phyloP scores from a whole-genome alignment of 1,284 basidiomycete genomes.

The Xerocomus amazonicus region DNA sequence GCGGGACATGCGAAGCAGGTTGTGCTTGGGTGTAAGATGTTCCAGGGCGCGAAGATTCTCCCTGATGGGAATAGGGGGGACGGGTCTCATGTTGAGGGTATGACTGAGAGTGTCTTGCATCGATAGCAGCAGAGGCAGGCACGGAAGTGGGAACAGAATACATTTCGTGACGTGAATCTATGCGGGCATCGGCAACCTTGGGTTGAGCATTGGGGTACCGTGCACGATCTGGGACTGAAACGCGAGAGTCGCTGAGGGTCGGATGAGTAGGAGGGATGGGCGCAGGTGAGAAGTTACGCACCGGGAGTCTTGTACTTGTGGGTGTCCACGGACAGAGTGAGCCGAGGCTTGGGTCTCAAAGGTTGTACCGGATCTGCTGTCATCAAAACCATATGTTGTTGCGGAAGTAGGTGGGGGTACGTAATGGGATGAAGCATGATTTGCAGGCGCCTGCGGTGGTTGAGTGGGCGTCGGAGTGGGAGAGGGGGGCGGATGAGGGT shows the following conservation, averaged over 20 bases:
- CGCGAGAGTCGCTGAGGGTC: constrained; percentile 23
- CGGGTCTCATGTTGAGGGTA: constrained; percentile 26
- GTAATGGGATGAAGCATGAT: constrained; percentile 22
- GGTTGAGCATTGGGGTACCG: constrained; percentile 22
- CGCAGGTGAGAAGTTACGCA: constrained; percentile 13
- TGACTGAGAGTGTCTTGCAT: constrained; percentile 24
- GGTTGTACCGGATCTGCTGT: constrained; percentile 17
- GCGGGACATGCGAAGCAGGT: constrained; percentile 9
- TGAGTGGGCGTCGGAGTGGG: constrained; percentile 31
- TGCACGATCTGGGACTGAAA: constrained; percentile 22
- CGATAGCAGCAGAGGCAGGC: constrained; percentile 15
- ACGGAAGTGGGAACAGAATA: constrained; percentile 20
- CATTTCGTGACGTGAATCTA: constrained; percentile 30
- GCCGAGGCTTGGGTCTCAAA: constrained; percentile 18
- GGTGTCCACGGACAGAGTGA: constrained; percentile 19
- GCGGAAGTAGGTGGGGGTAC: constrained; percentile 21
- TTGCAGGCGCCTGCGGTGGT: constrained; percentile 12
- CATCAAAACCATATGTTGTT: constrained; percentile 22
- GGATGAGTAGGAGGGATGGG: background rate
- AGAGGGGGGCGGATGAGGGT: constrained; percentile 28
- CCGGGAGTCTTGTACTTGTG: constrained; percentile 24
- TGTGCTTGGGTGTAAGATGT: constrained; percentile 24
- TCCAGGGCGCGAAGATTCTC: constrained; percentile 21
- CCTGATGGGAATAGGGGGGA: constrained; percentile 19
- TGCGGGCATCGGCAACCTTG: constrained; percentile 22